Percentiles rank a stretch among this genome's conserved stretches.
Conservation (phyloP, 1,139 yeast genomes). For the Kluyveromyces sp. region DNA sequence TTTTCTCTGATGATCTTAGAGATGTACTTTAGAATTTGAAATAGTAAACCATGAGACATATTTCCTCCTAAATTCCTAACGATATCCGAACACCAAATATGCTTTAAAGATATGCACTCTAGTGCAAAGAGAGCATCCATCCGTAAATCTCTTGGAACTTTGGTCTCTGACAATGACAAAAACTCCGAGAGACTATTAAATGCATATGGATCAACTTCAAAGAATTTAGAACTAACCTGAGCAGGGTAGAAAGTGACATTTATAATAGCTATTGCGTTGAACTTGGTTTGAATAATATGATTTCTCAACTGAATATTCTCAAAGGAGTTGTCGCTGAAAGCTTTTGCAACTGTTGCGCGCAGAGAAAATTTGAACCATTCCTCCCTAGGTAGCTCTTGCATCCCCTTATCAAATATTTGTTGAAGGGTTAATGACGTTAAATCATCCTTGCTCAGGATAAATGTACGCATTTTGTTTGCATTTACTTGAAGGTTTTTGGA, state of each 20-base stretch:
- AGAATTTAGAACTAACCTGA: slow-evolving; percentile 52
- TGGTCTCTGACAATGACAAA: slow-evolving; percentile 47
- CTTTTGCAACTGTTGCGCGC: slow-evolving; percentile 59
- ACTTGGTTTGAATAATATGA: slow-evolving; percentile 54
- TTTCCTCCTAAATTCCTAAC: slow-evolving; percentile 83
- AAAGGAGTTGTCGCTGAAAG: slow-evolving; percentile 52
- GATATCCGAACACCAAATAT: slow-evolving; percentile 69
- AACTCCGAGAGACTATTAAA: slow-evolving; percentile 65
- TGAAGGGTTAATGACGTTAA: slow-evolving; percentile 46
- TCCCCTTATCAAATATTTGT: slow-evolving; percentile 58
- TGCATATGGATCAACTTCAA: slow-evolving; percentile 70
- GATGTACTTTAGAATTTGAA: slow-evolving; percentile 61
- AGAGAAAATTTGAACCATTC: slow-evolving; percentile 59
- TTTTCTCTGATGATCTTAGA: slow-evolving; percentile 37
- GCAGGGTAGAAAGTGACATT: slow-evolving; percentile 43
- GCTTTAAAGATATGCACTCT: slow-evolving; percentile 62
- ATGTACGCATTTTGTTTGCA: slow-evolving; percentile 24
- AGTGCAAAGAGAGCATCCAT: slow-evolving; percentile 60
- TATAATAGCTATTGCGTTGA: slow-evolving; percentile 58
- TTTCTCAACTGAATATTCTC: slow-evolving; percentile 52
- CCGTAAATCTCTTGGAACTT: slow-evolving; percentile 44
- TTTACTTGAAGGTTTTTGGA: slow-evolving; percentile 8
- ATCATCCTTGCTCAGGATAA: slow-evolving; percentile 41
- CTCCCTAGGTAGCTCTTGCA: slow-evolving; percentile 50
- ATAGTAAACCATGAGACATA: slow-evolving; percentile 75